Conservation (phyloP, 1,284 basidiomycete species). For the Fomitopsis betulina region DNA sequence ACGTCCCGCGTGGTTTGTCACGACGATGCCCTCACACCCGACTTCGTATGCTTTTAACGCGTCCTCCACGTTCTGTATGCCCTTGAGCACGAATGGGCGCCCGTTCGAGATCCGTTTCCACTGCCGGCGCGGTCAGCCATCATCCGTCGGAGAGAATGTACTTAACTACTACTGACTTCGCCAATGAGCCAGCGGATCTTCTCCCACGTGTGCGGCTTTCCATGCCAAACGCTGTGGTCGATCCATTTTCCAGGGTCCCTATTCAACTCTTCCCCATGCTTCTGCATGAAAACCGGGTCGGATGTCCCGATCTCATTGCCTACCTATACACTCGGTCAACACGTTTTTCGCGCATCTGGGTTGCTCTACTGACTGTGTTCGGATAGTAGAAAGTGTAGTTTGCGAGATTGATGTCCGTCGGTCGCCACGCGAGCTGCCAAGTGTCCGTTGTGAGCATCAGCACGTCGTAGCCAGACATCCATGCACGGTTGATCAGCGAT, state of each 20-base stretch:
- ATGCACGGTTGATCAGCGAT: slow-evolving; percentile 43
- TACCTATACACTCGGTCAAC: background rate
- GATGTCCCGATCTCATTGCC: slow-evolving; percentile 47
- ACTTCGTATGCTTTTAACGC: slow-evolving; percentile 44
- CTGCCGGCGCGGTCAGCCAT: slow-evolving; percentile 19
- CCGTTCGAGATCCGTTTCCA: slow-evolving; percentile 52
- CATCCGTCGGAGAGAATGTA: too few species aligned
- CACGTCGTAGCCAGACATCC: slow-evolving; percentile 46
- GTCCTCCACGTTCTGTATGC: slow-evolving; percentile 47
- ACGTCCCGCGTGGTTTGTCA: slow-evolving; percentile 56
- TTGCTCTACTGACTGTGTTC: background rate
- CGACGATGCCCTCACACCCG: slow-evolving; percentile 57
- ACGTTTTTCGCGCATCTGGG: background rate
- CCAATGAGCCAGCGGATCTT: slow-evolving; percentile 47
- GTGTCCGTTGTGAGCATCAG: slow-evolving; percentile 56
- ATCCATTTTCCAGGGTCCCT: slow-evolving; percentile 50
- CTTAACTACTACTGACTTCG: slow-evolving; percentile 28
- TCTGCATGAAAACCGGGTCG: slow-evolving; percentile 52
- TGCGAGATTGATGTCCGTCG: slow-evolving; percentile 48
- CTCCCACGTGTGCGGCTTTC: slow-evolving; percentile 53
- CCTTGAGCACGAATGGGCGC: slow-evolving; percentile 55
- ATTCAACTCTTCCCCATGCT: slow-evolving; percentile 40
- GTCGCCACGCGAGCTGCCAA: slow-evolving; percentile 57
- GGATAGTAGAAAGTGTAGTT: slow-evolving; percentile 37
- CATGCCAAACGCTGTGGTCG: slow-evolving; percentile 51